Evolutionary conservation across 192 early-diverging fungal species (phyloP).

Genomic region (Entophlyctis luteolus): DNA sequence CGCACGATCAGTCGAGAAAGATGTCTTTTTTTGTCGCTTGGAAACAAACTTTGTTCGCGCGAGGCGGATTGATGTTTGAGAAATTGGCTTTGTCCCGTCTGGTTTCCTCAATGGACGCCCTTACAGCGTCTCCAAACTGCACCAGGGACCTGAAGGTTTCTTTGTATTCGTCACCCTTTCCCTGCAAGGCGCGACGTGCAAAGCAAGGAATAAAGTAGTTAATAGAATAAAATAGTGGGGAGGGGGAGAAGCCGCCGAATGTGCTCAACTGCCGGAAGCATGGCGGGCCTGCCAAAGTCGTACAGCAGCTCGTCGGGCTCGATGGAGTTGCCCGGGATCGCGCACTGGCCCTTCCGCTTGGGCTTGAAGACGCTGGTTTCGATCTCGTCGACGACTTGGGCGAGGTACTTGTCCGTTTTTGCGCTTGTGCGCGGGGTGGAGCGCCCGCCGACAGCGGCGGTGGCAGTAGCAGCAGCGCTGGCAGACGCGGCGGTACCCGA

Average conservation of each 20-base stretch:
- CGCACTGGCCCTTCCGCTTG: constrained; percentile 8
- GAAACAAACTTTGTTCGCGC: not conserved
- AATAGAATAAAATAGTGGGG: not conserved
- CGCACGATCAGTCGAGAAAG: too few relatives aligned
- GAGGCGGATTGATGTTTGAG: not conserved
- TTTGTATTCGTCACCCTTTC: constrained; percentile 15
- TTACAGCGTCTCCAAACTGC: not conserved
- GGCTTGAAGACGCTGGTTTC: constrained; percentile 23
- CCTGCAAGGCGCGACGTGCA: too few relatives aligned
- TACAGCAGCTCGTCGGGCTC: not conserved
- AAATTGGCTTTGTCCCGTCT: constrained; percentile 17
- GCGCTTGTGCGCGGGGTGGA: too few relatives aligned
- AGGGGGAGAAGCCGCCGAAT: not conserved
- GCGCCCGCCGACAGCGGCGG: too few relatives aligned
- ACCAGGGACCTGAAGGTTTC: constrained; percentile 8
- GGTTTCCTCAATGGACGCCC: not conserved
- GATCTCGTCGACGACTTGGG: constrained; percentile 2
- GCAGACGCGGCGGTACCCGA: too few relatives aligned
- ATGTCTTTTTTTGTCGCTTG: not conserved
- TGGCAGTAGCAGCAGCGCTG: too few relatives aligned
- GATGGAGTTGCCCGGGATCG: not conserved
- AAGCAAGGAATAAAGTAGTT: not conserved
- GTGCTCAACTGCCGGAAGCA: not conserved
- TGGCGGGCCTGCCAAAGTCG: constrained; percentile 16
- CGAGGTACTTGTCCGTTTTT: too few relatives aligned